Percentiles rank a stretch among this genome's conserved stretches.
phyloP scores from a whole-genome alignment of 331 rosid species.

The Rhamnella rubrinervis region DNA sequence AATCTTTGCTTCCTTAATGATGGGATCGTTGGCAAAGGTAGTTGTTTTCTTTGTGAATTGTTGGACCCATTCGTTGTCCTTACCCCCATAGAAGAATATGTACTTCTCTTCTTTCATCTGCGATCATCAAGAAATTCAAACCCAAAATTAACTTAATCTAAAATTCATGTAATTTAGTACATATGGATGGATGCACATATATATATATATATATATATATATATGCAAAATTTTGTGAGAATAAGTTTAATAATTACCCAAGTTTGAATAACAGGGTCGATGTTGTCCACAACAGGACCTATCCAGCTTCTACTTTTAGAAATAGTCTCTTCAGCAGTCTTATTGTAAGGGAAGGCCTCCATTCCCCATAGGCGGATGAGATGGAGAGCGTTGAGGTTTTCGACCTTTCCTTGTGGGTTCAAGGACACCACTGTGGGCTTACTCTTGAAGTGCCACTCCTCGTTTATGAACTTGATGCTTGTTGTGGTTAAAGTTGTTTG shows the following conservation, averaged over 20 bases:
- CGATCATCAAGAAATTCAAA: neutral
- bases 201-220: conserved; percentile 13
- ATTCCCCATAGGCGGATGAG: conserved; percentile 41
- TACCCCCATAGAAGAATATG: conserved; percentile 48
- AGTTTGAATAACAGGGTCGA: conserved; percentile 32
- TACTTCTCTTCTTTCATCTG: conserved; percentile 42
- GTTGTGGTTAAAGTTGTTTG: conserved; percentile 17
- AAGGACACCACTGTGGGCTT: conserved; percentile 46
- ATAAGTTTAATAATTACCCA: conserved; percentile 33
- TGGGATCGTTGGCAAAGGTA: conserved; percentile 27
- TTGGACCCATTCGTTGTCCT: conserved; percentile 45
- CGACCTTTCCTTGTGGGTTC: conserved; percentile 47
- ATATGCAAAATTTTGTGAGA: neutral
- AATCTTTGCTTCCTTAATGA: conserved; percentile 15
- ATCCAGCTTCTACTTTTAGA: conserved; percentile 37
- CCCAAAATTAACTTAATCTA: neutral
- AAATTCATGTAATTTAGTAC: neutral
- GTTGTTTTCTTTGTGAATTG: conserved; percentile 28
- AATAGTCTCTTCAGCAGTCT: conserved; percentile 16
- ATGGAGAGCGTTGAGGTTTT: conserved; percentile 44
- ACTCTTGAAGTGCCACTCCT: conserved; percentile 53
- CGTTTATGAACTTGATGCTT: conserved; percentile 32
- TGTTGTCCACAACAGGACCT: conserved; percentile 24
- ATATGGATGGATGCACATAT: neutral
- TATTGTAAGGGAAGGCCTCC: conserved; percentile 42